A percentile compares a stretch with the other conserved stretches of the same genome.
These are phyloP conservation scores for Millerozyma acaciae DNA, from an alignment of 805 yeast species.

Conservation along the genomic window DNA sequence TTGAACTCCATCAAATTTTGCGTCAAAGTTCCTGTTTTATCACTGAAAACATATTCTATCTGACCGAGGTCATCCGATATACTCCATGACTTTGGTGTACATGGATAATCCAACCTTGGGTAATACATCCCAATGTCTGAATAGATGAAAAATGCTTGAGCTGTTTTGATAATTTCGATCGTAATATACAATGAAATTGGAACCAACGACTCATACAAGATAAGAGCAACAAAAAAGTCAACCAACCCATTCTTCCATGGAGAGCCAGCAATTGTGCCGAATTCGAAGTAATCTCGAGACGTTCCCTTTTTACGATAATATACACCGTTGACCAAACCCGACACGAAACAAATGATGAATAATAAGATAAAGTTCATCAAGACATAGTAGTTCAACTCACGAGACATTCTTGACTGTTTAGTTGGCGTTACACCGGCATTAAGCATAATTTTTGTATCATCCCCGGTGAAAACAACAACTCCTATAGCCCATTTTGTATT, in stretches of 20 bases:
- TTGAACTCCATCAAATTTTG: conserved; percentile 85
- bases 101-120: conserved; percentile 67
- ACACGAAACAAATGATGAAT: conserved; percentile 62
- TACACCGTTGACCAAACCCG: conserved; percentile 70
- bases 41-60: conserved; percentile 79
- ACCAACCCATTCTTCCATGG: conserved; percentile 68
- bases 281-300: conserved; percentile 66
- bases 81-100: conserved; percentile 82
- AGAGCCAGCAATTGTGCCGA: conserved; percentile 62
- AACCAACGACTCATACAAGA: conserved; percentile 72
- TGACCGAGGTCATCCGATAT: conserved; percentile 85
- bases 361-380: conserved; percentile 60
- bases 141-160: conserved; percentile 76
- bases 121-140: conserved; percentile 73
- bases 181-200: conserved; percentile 82
- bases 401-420: conserved; percentile 67
- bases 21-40: conserved; percentile 80
- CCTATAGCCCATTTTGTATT: conserved; percentile 85
- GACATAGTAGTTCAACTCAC: conserved; percentile 70
- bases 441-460: conserved; percentile 76
- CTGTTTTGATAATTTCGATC: conserved; percentile 76
- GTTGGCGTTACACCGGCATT: conserved; percentile 80
- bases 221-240: conserved; percentile 70
- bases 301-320: conserved; percentile 45
- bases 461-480: conserved; percentile 71